Conservation (phyloP, 257 asterid genomes). For the Primulina tabacum region DNA sequence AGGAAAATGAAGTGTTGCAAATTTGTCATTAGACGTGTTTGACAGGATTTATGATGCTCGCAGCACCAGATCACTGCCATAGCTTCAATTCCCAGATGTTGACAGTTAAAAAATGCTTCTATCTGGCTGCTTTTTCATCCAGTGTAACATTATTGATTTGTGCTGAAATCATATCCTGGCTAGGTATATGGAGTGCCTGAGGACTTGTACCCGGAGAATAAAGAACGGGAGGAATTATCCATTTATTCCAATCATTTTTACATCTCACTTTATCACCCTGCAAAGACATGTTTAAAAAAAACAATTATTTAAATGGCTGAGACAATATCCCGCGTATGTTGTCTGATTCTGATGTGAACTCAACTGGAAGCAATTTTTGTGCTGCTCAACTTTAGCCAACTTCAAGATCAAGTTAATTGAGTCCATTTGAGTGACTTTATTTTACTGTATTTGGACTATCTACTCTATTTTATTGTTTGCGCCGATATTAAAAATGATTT, state of each 20-base stretch:
- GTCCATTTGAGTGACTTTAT: no score
- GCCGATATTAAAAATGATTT: no score
- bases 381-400: no score
- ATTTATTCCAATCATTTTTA: slow-evolving; percentile 54
- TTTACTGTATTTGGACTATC: no score
- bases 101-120: slow-evolving; percentile 30
- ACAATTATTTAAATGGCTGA: neutral
- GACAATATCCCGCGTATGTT: neutral
- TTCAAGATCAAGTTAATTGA: no score
- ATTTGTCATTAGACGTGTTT: slow-evolving; percentile 25
- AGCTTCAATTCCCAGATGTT: slow-evolving; percentile 29
- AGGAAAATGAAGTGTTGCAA: neutral
- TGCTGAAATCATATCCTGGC: slow-evolving; percentile 36
- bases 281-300: slow-evolving; percentile 5
- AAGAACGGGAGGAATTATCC: slow-evolving; percentile 51
- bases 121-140: slow-evolving; percentile 39
- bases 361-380: no score
- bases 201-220: slow-evolving; percentile 32
- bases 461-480: no score
- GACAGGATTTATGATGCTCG: slow-evolving; percentile 22
- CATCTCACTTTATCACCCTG: slow-evolving; percentile 71
- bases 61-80: neutral
- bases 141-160: slow-evolving; percentile 38
- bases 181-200: slow-evolving; percentile 29
- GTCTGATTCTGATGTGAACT: neutral